Evolutionary conservation across 345 rosid genomes (phyloP).

Genomic region (Gossypium australe): DNA sequence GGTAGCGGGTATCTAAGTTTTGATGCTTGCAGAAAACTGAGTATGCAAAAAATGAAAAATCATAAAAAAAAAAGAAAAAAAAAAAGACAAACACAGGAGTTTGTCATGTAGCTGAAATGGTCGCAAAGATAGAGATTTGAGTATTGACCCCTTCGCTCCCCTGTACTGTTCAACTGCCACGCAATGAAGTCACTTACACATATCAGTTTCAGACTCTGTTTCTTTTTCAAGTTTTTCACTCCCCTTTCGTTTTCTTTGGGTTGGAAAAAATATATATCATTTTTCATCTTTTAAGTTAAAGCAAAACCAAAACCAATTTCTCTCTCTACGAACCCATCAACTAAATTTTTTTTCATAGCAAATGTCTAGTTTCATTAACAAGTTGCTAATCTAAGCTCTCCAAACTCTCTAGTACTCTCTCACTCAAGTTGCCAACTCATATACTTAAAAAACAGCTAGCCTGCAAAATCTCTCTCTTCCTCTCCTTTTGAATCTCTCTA

Average conservation of each 20-base stretch:
- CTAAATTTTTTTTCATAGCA: neutral
- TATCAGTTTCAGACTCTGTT: neutral
- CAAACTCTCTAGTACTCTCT: neutral
- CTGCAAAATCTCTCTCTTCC: neutral
- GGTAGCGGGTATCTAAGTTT: too few species aligned
- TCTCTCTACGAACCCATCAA: conserved; percentile 2
- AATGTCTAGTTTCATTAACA: neutral
- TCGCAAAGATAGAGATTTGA: neutral
- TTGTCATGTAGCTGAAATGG: neutral
- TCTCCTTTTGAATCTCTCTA: neutral
- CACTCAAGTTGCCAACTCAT: conserved; percentile 4
- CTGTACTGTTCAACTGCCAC: conserved; percentile 21
- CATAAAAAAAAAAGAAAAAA: too few species aligned
- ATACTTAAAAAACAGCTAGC: neutral
- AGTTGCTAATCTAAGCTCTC: too few species aligned
- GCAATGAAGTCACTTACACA: conserved; percentile 32
- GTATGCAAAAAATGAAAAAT: too few species aligned
- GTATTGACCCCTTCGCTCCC: neutral
- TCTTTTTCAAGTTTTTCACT: neutral
- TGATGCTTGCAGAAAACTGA: too few species aligned
- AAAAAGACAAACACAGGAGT: neutral
- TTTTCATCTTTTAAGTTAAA: conserved; percentile 8
- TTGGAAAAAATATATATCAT: neutral
- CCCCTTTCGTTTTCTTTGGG: neutral
- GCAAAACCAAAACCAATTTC: neutral